Evolutionary conservation across 306 rosid species (phyloP).

Genomic region (Sicyos baderoa): DNA sequence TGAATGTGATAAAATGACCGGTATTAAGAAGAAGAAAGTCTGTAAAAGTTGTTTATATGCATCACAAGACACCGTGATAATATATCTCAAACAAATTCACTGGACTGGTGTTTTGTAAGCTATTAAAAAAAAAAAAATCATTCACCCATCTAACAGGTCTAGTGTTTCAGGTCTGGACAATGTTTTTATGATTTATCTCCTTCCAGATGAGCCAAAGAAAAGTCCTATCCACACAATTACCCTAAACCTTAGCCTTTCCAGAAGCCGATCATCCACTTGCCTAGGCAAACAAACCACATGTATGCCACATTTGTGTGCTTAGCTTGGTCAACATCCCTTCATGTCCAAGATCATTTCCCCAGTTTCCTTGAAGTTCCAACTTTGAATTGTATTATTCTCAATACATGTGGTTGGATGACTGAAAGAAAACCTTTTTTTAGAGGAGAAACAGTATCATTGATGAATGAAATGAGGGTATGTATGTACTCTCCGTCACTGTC

Average conservation of each 20-base stretch:
- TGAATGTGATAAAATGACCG: neutral
- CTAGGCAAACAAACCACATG: neutral
- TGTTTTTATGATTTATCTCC: too few relatives aligned
- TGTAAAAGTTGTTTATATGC: neutral
- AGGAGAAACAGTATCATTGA: too few relatives aligned
- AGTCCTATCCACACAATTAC: too few relatives aligned
- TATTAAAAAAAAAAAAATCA: too few relatives aligned
- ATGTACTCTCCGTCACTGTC: neutral
- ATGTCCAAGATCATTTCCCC: neutral
- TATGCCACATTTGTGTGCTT: neutral
- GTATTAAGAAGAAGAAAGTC: slow-evolving; percentile 11
- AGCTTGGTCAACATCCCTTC: neutral
- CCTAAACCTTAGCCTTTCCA: neutral
- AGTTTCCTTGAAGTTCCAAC: neutral
- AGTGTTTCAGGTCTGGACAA: too few relatives aligned
- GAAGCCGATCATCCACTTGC: neutral
- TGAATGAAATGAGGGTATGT: neutral
- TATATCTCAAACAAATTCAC: neutral
- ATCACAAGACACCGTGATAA: neutral
- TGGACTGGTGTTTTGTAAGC: neutral
- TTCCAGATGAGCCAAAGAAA: too few relatives aligned
- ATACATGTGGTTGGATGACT: too few relatives aligned
- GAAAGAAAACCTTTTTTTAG: too few relatives aligned
- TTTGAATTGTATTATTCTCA: neutral
- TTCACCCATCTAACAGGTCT: too few relatives aligned